Evolutionary conservation across 179 eudicot species (phyloP).

Genomic region (Heliamphora pulchella): DNA sequence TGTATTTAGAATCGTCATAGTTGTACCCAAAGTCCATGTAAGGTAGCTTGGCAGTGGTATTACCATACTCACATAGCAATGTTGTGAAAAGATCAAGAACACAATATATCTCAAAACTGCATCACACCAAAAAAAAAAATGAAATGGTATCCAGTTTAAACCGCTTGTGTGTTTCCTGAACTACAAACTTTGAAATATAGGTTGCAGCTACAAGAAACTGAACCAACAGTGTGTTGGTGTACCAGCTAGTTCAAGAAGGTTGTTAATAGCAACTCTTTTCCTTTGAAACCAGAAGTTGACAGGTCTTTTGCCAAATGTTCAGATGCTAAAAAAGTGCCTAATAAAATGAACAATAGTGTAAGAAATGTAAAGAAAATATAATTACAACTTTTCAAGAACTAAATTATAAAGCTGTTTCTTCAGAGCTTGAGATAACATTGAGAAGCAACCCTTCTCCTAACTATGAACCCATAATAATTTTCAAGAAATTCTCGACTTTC

Average conservation of each 20-base stretch:
- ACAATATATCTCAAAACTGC: background rate
- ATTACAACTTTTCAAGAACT: background rate
- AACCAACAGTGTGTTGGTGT: constrained; percentile 9
- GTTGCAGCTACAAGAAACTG: constrained; percentile 10
- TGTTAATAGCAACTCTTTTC: constrained; percentile 41
- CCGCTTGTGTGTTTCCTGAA: too few relatives aligned
- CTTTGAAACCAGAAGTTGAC: constrained; percentile 30
- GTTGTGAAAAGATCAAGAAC: background rate
- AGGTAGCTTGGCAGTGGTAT: background rate
- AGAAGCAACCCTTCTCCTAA: constrained; percentile 74
- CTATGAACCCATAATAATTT: constrained; percentile 27
- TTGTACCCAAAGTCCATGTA: too few relatives aligned
- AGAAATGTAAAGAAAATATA: constrained; percentile 13
- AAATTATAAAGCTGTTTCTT: constrained; percentile 7
- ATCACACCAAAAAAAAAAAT: background rate
- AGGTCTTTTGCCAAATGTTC: constrained; percentile 38
- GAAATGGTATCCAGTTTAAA: too few relatives aligned
- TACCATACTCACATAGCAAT: background rate
- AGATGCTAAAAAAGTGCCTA: constrained; percentile 75
- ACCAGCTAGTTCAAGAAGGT: constrained; percentile 66
- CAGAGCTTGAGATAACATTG: constrained; percentile 71
- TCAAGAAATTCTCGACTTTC: constrained; percentile 15
- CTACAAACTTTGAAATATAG: too few relatives aligned
- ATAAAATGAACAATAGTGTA: background rate
- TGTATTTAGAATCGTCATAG: too few relatives aligned